Evolutionary conservation across 495 filamentous ascomycete genomes (phyloP), one percentile per base, ranked within the genome.

Genomic region (Penicillium paxilli): DNA sequence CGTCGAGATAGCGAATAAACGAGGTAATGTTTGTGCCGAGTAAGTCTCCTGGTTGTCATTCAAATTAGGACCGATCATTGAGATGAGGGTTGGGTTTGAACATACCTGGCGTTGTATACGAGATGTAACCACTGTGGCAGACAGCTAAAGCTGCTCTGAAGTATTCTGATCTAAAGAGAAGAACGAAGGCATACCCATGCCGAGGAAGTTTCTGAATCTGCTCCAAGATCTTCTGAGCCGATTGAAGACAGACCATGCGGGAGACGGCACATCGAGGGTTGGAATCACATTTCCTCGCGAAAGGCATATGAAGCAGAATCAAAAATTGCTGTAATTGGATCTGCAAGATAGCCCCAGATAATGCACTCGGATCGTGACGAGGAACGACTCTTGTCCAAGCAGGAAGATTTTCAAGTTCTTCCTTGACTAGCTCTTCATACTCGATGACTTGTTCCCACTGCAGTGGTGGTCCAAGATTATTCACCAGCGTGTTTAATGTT

Each of bases 311-410:
- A 7, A 70, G 45, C 47, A 71, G 44, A 4, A 69, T 58, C 33
- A 70, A 51, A 21, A 65, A 62, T 28, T 68, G 63, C 20, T 64
- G 59, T 0, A 72, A 47, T 40, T 70, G 68, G 17, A 72, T 42
- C 25, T 67, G 52, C 2, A 69, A 41, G 5, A 72, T 48, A 3
- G 62, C 33, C 11, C 54, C 40, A 8, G 51, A 47, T 11, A 53
- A 49, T 21, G 16, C 35, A 2, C 1, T 10, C 4, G 10, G 22
- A 2, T 33, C 20, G 14, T 24, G 16, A 9, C 14, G 22, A 19
- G 45, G 28, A 26, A 14, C n/a, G 23, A 46, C 25, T 44, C 40
- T 22, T 25, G 3, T 30, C 60, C 63, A 67, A 1, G 32, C 19
- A 1, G 69, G 69, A 35, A 70, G 54, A 21, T 55, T 60, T 16